Conservation (phyloP, 2,329 filamentous ascomycete species). For the Tolypocladium paradoxum region DNA sequence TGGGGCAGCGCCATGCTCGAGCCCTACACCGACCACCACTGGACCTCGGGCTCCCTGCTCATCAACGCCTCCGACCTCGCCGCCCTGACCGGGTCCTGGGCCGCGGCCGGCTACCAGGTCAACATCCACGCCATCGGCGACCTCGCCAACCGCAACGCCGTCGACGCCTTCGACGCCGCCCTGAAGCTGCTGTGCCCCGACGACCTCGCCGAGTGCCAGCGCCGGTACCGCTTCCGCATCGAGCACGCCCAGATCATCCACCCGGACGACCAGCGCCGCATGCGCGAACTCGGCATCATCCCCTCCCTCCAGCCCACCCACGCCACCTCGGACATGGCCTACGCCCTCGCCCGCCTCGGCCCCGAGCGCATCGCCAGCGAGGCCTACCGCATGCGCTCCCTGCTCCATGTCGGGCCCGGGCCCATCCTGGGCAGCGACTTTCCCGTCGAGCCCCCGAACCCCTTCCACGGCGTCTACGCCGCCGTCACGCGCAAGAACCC, state of each 20-base stretch:
- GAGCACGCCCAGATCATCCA: conserved; percentile 64
- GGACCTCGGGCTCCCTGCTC: conserved; percentile 52
- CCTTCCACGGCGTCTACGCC: conserved; percentile 59
- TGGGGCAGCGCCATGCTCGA: conserved; percentile 65
- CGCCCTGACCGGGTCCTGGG: conserved; percentile 45
- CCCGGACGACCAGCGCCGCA: conserved; percentile 49
- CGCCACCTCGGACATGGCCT: conserved; percentile 60
- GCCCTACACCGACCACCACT: conserved; percentile 54
- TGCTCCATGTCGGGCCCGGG: conserved; percentile 38
- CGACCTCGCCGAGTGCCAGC: conserved; percentile 37
- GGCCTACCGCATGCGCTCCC: conserved; percentile 56
- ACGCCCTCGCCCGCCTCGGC: conserved; percentile 51
- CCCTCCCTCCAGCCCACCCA: conserved; percentile 64
- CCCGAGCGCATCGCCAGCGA: conserved; percentile 37
- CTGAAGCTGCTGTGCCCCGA: conserved; percentile 42
- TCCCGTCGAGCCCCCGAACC: conserved; percentile 58
- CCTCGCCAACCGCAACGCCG: conserved; percentile 51
- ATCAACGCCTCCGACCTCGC: conserved; percentile 51
- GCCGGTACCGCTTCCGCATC: conserved; percentile 50
- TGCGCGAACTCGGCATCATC: conserved; percentile 48
- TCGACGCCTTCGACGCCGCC: conserved; percentile 51
- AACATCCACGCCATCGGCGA: conserved; percentile 67
- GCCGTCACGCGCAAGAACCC: conserved; percentile 53
- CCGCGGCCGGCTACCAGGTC: conserved; percentile 51
- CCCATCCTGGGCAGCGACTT: conserved; percentile 60